Conservation (phyloP, 805 yeast genomes). For the Zygoascus tannicola region DNA sequence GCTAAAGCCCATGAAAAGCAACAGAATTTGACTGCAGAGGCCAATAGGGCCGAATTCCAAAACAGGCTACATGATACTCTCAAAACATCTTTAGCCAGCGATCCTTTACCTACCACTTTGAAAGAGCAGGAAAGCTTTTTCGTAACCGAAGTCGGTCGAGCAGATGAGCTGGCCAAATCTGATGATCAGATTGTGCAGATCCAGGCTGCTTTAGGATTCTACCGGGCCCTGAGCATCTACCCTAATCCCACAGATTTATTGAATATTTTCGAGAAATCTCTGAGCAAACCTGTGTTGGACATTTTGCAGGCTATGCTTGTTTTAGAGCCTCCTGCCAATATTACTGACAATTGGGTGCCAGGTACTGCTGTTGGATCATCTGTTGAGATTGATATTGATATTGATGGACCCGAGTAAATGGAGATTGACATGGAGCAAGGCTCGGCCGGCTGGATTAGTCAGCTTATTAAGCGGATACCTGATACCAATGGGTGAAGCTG, state of each 20-base stretch:
- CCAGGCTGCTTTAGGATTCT: conserved; percentile 83
- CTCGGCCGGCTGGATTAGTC: too few relatives aligned
- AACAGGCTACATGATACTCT: conserved; percentile 54
- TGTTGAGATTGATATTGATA: conserved; percentile 13
- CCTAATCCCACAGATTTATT: conserved; percentile 92
- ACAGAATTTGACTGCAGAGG: conserved; percentile 47
- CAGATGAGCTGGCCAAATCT: conserved; percentile 71
- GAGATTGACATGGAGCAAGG: too few relatives aligned
- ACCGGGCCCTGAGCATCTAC: conserved; percentile 85
- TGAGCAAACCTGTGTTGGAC: conserved; percentile 76
- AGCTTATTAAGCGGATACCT: too few relatives aligned
- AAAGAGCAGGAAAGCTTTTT: conserved; percentile 67
- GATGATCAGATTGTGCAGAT: conserved; percentile 44
- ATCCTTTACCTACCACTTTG: conserved; percentile 68
- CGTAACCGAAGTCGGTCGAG: conserved; percentile 72
- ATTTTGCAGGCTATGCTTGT: conserved; percentile 82
- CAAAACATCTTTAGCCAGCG: conserved; percentile 50
- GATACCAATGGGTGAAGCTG: too few relatives aligned
- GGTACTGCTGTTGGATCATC: conserved; percentile 34
- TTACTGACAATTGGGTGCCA: conserved; percentile 47
- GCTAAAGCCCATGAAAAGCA: conserved; percentile 52
- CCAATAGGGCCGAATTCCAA: conserved; percentile 47
- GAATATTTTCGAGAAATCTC: conserved; percentile 79
- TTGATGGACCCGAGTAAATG: too few relatives aligned
- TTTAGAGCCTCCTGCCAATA: conserved; percentile 71